phyloP scores from a whole-genome alignment of 257 asterid species.

The Cinchona pubescens region DNA sequence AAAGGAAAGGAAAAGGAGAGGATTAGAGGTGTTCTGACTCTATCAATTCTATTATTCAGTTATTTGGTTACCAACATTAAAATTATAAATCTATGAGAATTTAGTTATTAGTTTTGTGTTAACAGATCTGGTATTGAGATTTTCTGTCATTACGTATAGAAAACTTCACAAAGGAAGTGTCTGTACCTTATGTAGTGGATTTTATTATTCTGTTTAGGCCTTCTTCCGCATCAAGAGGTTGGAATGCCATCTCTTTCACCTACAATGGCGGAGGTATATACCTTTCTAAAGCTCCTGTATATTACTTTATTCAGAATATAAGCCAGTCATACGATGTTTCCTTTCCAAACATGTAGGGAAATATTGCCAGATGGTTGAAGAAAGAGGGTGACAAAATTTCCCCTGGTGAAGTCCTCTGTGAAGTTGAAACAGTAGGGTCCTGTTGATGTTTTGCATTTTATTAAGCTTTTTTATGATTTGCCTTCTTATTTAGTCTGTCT shows the following conservation, averaged over 20 bases:
- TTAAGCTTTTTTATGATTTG: slow-evolving; percentile 14
- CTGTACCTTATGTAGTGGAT: not conserved
- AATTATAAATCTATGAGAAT: not conserved
- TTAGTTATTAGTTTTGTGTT: not conserved
- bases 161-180: not conserved
- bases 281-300: slow-evolving; percentile 19
- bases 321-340: slow-evolving; percentile 16
- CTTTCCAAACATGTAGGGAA: slow-evolving; percentile 60
- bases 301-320: slow-evolving; percentile 16
- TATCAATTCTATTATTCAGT: not conserved
- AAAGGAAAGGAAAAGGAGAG: not conserved
- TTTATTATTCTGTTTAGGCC: slow-evolving; percentile 45
- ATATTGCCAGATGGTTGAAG: slow-evolving; percentile 96
- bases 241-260: slow-evolving; percentile 99
- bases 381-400: slow-evolving; percentile 96
- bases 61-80: not conserved
- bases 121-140: not conserved
- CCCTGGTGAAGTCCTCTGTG: slow-evolving; percentile 98
- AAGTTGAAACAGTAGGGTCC: slow-evolving; percentile 92
- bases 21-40: not conserved
- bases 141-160: not conserved
- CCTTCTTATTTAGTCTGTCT: slow-evolving; percentile 3
- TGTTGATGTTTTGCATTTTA: slow-evolving; percentile 9
- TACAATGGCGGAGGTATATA: slow-evolving; percentile 89
- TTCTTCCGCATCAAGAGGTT: slow-evolving; percentile 94